Conservation (phyloP, 2,329 filamentous ascomycete species). For the Lojkania enalia region DNA sequence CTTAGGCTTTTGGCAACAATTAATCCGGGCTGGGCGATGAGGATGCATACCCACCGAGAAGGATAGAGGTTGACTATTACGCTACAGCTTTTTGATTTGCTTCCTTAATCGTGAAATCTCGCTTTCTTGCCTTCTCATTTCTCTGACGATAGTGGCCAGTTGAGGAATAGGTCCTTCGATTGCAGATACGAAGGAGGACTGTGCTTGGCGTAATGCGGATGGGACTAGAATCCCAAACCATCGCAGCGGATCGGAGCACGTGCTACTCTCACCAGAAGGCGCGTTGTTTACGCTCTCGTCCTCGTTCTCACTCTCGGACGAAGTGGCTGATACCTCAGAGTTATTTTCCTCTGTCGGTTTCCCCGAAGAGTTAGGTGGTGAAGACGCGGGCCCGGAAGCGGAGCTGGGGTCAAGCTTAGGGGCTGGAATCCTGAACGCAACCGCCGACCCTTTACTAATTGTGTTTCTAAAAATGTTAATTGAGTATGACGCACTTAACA, state of each 20-base stretch:
- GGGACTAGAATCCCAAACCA: conserved; percentile 61
- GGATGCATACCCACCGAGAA: background rate
- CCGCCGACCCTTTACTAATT: background rate
- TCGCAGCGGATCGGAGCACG: conserved; percentile 55
- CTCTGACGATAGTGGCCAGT: conserved; percentile 60
- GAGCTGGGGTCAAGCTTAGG: background rate
- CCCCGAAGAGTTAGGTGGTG: background rate
- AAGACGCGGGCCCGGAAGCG: background rate
- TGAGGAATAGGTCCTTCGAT: conserved; percentile 62
- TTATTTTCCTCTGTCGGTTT: background rate
- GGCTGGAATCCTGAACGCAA: background rate
- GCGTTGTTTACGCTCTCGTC: conserved; percentile 6
- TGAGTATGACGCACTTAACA: too few species aligned
- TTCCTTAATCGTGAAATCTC: conserved; percentile 64
- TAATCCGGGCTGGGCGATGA: too few species aligned
- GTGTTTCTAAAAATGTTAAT: background rate
- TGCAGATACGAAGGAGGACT: conserved; percentile 59
- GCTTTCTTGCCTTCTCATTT: conserved; percentile 68
- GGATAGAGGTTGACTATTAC: background rate
- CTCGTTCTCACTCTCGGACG: background rate
- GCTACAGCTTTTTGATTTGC: conserved; percentile 44
- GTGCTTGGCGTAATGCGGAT: conserved; percentile 57
- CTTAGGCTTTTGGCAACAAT: too few species aligned
- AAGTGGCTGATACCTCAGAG: background rate
- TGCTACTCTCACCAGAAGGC: conserved; percentile 7